phyloP scores from a whole-genome alignment of 1,284 basidiomycete species.

The Ceratobasidium sp. region DNA sequence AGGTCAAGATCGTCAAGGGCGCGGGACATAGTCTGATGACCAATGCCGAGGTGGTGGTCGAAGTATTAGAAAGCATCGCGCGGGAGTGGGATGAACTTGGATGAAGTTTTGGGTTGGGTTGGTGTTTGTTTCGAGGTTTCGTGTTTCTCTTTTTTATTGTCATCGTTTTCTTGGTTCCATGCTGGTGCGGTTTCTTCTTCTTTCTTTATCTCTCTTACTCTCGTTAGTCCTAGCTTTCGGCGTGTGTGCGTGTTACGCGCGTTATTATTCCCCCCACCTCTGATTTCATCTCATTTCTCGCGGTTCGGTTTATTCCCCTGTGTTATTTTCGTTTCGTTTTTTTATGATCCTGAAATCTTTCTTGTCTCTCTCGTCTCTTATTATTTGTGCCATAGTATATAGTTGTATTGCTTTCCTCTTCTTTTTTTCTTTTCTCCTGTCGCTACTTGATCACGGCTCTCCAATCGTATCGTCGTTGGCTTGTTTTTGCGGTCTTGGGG shows the following conservation, averaged over 20 bases:
- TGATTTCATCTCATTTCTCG: not conserved
- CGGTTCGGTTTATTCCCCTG: conserved; percentile 16
- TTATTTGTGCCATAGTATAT: conserved; percentile 44
- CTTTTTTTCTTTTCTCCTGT: conserved; percentile 26
- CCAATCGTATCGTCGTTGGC: conserved; percentile 27
- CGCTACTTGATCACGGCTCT: conserved; percentile 33
- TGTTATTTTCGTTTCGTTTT: not conserved
- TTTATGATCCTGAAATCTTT: not conserved
- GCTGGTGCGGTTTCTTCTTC: not conserved
- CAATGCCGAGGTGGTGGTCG: conserved; percentile 86
- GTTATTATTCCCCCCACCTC: conserved; percentile 12
- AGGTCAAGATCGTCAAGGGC: conserved; percentile 85
- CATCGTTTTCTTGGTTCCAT: conserved; percentile 19
- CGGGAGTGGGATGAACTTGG: conserved; percentile 54
- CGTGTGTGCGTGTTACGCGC: not conserved
- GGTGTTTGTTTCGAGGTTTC: not conserved
- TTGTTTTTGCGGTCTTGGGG: too few species aligned
- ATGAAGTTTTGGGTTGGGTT: conserved; percentile 4
- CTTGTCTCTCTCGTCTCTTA: too few species aligned
- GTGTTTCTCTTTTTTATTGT: conserved; percentile 12
- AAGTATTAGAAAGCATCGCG: conserved; percentile 79
- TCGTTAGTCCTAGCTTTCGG: conserved; percentile 18
- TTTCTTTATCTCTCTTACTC: not conserved
- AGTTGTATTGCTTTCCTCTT: conserved; percentile 41
- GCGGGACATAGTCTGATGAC: conserved; percentile 96